A percentile compares a stretch with the other conserved stretches of the same genome.
These are phyloP conservation scores for Aureobasidium subglaciale DNA, from an alignment of 2,329 filamentous ascomycete genomes.

Conservation along the genomic window DNA sequence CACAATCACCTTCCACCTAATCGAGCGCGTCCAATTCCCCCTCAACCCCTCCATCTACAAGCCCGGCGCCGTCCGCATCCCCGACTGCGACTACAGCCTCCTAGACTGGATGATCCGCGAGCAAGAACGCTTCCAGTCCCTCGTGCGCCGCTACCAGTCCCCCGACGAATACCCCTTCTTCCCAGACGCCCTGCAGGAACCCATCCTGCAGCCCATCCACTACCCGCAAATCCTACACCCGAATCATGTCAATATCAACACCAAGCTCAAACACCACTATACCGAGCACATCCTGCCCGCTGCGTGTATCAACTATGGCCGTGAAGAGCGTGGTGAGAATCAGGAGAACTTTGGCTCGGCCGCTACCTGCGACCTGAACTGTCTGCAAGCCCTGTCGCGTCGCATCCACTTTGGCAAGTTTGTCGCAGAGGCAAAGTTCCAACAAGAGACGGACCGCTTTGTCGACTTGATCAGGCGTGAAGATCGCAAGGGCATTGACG, in stretches of 20 bases:
- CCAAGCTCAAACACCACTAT: constrained; percentile 79
- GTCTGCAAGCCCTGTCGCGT: constrained; percentile 80
- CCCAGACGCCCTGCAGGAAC: constrained; percentile 66
- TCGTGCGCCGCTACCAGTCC: constrained; percentile 88
- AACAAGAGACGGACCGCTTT: constrained; percentile 71
- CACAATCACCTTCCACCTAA: constrained; percentile 93
- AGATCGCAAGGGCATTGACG: constrained; percentile 75
- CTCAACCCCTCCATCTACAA: constrained; percentile 82
- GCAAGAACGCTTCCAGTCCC: constrained; percentile 84
- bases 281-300: constrained; percentile 73
- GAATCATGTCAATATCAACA: constrained; percentile 87
- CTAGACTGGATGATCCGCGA: constrained; percentile 90
- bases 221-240: constrained; percentile 83
- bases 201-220: constrained; percentile 78
- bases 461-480: constrained; percentile 72
- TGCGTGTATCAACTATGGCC: constrained; percentile 71
- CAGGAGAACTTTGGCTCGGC: constrained; percentile 94
- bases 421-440: constrained; percentile 93
- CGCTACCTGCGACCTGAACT: constrained; percentile 83
- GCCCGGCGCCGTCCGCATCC: constrained; percentile 72
- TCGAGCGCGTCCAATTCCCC: constrained; percentile 96
- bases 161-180: constrained; percentile 99
- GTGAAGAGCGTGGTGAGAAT: constrained; percentile 71
- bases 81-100: constrained; percentile 66
- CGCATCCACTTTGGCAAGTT: constrained; percentile 98